A percentile compares a stretch with the other conserved stretches of the same genome.
Conservation (phyloP, 306 rosid genomes). For the Lathyrus oleraceus region DNA sequence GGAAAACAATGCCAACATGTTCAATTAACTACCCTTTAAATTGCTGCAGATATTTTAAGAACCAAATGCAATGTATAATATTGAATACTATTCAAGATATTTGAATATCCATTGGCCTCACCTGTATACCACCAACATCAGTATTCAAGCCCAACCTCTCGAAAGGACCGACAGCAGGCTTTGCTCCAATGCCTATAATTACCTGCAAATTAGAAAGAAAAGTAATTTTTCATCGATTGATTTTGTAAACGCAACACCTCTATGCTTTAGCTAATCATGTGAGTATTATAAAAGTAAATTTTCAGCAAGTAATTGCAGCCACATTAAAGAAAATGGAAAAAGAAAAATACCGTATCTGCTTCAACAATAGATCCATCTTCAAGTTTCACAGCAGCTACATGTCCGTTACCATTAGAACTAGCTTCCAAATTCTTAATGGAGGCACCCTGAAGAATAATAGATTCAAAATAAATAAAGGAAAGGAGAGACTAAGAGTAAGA, state of each 20-base stretch:
- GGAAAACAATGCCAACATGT: neutral
- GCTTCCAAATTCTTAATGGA: slow-evolving; percentile 76
- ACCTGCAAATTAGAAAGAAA: slow-evolving; percentile 56
- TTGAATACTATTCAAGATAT: slow-evolving; percentile 10
- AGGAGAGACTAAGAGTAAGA: neutral
- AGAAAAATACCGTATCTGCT: slow-evolving; percentile 70
- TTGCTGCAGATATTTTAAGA: neutral
- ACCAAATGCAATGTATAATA: slow-evolving; percentile 23
- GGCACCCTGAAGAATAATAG: slow-evolving; percentile 58
- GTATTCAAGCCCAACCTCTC: slow-evolving; percentile 67
- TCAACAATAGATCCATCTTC: slow-evolving; percentile 78
- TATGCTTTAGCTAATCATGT: slow-evolving; percentile 17
- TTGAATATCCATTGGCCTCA: slow-evolving; percentile 33
- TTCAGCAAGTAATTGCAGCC: neutral
- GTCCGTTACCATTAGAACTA: slow-evolving; percentile 70
- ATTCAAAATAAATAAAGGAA: slow-evolving; percentile 35
- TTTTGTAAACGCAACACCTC: neutral
- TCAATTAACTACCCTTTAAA: neutral
- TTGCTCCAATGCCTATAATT: slow-evolving; percentile 83
- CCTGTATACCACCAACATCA: slow-evolving; percentile 84
- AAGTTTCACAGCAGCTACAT: slow-evolving; percentile 70
- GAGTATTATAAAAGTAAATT: slow-evolving; percentile 1
- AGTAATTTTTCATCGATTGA: slow-evolving; percentile 13
- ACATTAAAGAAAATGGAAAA: slow-evolving; percentile 1
- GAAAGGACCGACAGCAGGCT: slow-evolving; percentile 83